These are phyloP conservation scores for Cytospora leucostoma DNA, from an alignment of 2,329 filamentous ascomycete genomes.

Conservation along the genomic window DNA sequence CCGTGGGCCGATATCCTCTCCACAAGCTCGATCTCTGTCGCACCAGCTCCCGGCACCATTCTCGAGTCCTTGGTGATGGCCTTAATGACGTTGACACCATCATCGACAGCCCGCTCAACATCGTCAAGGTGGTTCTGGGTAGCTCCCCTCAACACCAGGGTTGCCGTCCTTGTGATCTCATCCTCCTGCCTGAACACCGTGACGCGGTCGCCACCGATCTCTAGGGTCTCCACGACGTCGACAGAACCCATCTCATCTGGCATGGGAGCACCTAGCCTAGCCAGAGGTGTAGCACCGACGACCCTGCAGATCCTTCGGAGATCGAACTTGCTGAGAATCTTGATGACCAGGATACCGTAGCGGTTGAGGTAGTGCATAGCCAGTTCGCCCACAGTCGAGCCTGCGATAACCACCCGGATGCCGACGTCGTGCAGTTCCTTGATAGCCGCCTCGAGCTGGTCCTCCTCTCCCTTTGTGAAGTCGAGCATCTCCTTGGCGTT, in stretches of 20 bases:
- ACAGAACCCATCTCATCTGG: constrained; percentile 98
- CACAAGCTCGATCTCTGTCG: constrained; percentile 90
- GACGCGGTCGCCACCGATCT: constrained; percentile 96
- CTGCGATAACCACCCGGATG: constrained; percentile 86
- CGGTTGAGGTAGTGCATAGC: constrained; percentile 98
- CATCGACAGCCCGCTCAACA: constrained; percentile 93
- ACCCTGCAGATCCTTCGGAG: constrained; percentile 92
- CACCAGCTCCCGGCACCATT: constrained; percentile 90
- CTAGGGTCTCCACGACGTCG: constrained; percentile 93
- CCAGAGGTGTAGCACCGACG: constrained; percentile 93
- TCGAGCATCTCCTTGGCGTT: constrained; percentile 99
- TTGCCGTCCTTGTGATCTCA: constrained; percentile 88
- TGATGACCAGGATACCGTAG: constrained; percentile 93
- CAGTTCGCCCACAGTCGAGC: constrained; percentile 91
- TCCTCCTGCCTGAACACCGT: constrained; percentile 98
- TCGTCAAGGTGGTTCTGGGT: constrained; percentile 99
- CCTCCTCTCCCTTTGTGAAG: constrained; percentile 96
- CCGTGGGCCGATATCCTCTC: constrained; percentile 88
- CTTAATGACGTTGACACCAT: constrained; percentile 98
- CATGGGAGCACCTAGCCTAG: constrained; percentile 94
- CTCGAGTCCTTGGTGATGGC: constrained; percentile 92
- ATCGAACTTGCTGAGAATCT: constrained; percentile 97
- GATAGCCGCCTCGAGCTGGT: constrained; percentile 84
- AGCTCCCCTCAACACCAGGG: constrained; percentile 88
- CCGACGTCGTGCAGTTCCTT: constrained; percentile 97